These are phyloP conservation scores for Globomyces pollinis-pini DNA, from an alignment of 192 early-diverging fungal genomes.

Conservation along the genomic window DNA sequence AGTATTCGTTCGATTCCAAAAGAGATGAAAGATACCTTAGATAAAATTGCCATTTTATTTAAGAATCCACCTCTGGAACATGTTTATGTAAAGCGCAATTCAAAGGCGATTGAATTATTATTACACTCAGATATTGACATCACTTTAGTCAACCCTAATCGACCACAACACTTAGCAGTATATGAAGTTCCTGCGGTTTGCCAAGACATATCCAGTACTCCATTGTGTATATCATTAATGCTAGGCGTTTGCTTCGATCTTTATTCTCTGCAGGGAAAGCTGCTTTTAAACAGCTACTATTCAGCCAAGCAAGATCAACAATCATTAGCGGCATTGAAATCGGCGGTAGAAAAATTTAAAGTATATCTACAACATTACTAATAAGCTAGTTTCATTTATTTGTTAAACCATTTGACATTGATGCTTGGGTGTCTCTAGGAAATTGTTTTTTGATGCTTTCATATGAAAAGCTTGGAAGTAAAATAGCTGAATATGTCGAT, in stretches of 20 bases:
- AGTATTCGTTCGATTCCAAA: conserved; percentile 34
- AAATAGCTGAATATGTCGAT: conserved; percentile 46
- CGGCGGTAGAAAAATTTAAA: conserved; percentile 1
- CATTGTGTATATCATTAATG: not conserved
- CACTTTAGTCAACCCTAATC: not conserved
- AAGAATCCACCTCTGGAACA: conserved; percentile 43
- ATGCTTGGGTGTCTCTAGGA: conserved; percentile 62
- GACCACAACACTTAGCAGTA: not conserved
- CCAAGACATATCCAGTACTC: conserved; percentile 19
- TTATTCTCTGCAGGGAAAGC: conserved; percentile 50
- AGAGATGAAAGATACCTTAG: conserved; percentile 55
- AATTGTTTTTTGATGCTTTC: conserved; percentile 46
- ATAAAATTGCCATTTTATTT: conserved; percentile 43
- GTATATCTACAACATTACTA: not conserved
- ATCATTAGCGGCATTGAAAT: not conserved
- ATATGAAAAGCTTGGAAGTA: conserved; percentile 59
- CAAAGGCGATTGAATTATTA: not conserved
- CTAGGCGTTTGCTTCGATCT: conserved; percentile 44
- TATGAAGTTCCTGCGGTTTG: not conserved
- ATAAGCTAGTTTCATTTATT: conserved; percentile 9
- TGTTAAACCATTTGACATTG: conserved; percentile 17
- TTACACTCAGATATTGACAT: conserved; percentile 4
- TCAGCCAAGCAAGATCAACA: conserved; percentile 12
- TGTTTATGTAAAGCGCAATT: conserved; percentile 13
- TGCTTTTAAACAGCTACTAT: conserved; percentile 45